Evolutionary conservation across 192 early-diverging fungal species (phyloP).

Genomic region (Mycoemilia scoparia): DNA sequence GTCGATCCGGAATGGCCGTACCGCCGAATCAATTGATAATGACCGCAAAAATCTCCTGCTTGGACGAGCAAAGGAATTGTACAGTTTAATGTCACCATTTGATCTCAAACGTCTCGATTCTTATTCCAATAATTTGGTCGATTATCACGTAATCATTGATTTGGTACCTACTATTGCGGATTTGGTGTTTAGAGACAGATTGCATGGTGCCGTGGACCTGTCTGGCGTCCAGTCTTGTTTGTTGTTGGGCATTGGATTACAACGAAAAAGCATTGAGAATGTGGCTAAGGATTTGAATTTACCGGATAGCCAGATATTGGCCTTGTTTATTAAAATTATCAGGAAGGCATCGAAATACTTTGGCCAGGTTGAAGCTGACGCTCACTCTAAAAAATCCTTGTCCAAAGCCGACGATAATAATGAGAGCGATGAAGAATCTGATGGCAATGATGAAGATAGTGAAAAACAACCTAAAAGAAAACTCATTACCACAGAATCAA

Average conservation of each 20-base stretch:
- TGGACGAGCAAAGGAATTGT: slow-evolving; percentile 17
- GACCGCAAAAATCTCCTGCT: slow-evolving; percentile 11
- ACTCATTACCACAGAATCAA: slow-evolving; percentile 13
- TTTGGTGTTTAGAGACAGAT: slow-evolving; percentile 56
- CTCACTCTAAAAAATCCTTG: no score
- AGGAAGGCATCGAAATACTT: slow-evolving; percentile 64
- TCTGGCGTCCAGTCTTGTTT: slow-evolving; percentile 77
- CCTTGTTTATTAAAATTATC: slow-evolving; percentile 85
- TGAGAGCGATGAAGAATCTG: slow-evolving; percentile 9
- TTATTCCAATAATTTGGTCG: slow-evolving; percentile 90
- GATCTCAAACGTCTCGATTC: slow-evolving; percentile 91
- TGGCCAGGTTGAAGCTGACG: slow-evolving; percentile 35
- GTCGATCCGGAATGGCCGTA: slow-evolving; percentile 33
- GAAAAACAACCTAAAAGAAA: slow-evolving; percentile 5
- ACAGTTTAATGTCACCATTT: slow-evolving; percentile 31
- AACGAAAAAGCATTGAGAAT: slow-evolving; percentile 80
- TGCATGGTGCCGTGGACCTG: slow-evolving; percentile 38
- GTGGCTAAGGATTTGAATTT: slow-evolving; percentile 74
- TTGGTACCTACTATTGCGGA: slow-evolving; percentile 64
- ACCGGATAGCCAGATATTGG: slow-evolving; percentile 70
- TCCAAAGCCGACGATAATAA: slow-evolving; percentile 8
- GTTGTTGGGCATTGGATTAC: slow-evolving; percentile 74
- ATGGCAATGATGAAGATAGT: slow-evolving; percentile 8
- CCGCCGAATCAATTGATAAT: slow-evolving; percentile 5
- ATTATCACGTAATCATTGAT: slow-evolving; percentile 95